Base-by-base conservation (phyloP, 2,329 filamentous ascomycete genomes). In the Thelonectria blattea region DNA sequence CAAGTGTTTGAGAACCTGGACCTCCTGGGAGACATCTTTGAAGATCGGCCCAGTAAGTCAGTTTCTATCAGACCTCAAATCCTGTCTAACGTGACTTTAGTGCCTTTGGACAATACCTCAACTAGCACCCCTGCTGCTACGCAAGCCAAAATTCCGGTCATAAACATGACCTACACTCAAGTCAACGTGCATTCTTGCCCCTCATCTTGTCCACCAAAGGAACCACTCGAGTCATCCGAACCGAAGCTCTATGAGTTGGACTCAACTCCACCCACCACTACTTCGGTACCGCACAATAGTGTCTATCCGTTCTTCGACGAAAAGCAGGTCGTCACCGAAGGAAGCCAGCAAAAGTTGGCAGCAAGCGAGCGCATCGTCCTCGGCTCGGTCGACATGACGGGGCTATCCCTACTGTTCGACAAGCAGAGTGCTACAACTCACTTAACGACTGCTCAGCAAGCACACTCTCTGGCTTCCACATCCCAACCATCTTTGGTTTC, bases 261-360 rank as follows among this genome's bases (percentile, higher is more conserved):
- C 20, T 17, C 14, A 7, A 12, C 18, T 9, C 30, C 24, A 8
- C 15, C 32, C 17, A 14, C n/a, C 11, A 20, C 17, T 10, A 8
- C 18, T 2, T 3, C 34, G 8, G 17, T 17, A 1, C 32, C 39
- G 4, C 14, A 43, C 12, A 39, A 15, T 8, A 6, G n/a, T 9
- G 9, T 20, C n/a, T 56, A 42, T 15, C n/a, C n/a, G n/a, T n/a
- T n/a, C n/a, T 39, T 18, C n/a, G 53, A 56, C 24, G 53, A 56
- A 24, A 56, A 56, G n/a, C 45, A 56, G n/a, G 45, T 42, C 11
- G 53, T 56, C 8, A 32, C 27, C 6, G 42, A 20, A 18, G 18
- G 15, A 10, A 7, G 6, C 15, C 43, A 20, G 5, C 18, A 55
- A 18, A 27, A 12, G 32, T 10, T 18, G 2, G 43, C 39, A 1